These are phyloP conservation scores for Podila verticillata DNA, from an alignment of 192 early-diverging fungal genomes.

Conservation along the genomic window DNA sequence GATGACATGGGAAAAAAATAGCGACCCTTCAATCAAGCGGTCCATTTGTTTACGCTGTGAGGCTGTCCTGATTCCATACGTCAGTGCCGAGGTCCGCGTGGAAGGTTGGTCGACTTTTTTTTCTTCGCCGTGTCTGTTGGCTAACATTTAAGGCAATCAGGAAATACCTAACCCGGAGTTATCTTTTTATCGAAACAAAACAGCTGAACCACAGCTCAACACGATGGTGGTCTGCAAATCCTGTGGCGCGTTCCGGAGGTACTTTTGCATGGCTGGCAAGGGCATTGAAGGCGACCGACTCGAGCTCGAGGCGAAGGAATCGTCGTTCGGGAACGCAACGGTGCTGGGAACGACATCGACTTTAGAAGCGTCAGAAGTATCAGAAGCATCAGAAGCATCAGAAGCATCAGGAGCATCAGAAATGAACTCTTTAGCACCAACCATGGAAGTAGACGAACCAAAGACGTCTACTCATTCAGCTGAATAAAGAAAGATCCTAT, in stretches of 20 bases:
- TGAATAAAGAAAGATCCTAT: not conserved
- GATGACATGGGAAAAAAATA: conserved; percentile 50
- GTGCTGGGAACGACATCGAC: no score
- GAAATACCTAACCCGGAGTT: not conserved
- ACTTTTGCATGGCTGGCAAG: conserved; percentile 41
- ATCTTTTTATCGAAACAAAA: not conserved
- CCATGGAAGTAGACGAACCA: not conserved
- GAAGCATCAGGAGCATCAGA: no score
- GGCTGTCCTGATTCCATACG: conserved; percentile 59
- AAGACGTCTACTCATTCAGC: not conserved
- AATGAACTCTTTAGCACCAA: not conserved
- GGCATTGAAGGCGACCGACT: conserved; percentile 23
- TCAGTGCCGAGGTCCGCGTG: conserved; percentile 55
- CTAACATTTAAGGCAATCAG: no score
- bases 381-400: no score
- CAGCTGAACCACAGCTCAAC: conserved; percentile 48
- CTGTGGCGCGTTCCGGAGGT: conserved; percentile 51
- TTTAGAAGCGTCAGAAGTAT: no score
- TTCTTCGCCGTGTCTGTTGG: no score
- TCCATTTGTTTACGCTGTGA: conserved; percentile 66
- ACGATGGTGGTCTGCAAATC: conserved; percentile 46
- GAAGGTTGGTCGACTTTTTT: conserved; percentile 38
- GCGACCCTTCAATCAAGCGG: conserved; percentile 66
- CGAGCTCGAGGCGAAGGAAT: conserved; percentile 1
- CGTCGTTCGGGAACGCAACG: no score